Percentiles rank a stretch among this genome's conserved stretches.
These are phyloP conservation scores for Trichophyton verrucosum DNA, from an alignment of 2,329 filamentous ascomycete genomes.

Conservation along the genomic window DNA sequence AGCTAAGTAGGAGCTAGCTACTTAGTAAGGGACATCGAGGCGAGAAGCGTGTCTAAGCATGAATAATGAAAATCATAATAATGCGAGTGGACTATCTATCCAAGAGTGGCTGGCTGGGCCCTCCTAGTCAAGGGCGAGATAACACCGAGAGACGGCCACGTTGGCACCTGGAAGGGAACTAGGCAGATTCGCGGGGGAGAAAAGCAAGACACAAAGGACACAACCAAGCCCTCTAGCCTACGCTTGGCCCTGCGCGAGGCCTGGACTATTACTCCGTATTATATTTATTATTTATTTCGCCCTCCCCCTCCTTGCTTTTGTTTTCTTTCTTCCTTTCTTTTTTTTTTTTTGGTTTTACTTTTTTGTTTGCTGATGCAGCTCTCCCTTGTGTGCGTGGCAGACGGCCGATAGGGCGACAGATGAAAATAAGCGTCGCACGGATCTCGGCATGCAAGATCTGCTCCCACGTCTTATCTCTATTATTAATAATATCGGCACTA, in stretches of 20 bases:
- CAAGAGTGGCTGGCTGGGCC: no score
- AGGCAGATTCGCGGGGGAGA: neutral
- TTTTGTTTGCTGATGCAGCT: neutral
- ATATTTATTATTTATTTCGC: neutral
- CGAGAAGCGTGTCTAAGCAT: no score
- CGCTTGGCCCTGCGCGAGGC: neutral
- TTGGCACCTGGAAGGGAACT: neutral
- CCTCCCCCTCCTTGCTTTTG: no score
- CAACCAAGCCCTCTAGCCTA: neutral
- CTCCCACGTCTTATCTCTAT: neutral
- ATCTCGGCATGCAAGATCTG: conserved; percentile 1
- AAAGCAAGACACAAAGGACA: neutral
- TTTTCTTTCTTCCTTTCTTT: no score
- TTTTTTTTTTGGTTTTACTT: no score
- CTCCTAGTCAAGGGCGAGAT: neutral
- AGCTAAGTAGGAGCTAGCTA: neutral
- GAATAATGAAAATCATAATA: no score
- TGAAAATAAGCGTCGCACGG: neutral
- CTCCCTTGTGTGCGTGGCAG: neutral
- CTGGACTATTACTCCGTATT: neutral
- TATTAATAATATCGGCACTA: no score
- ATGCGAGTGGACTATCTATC: no score
- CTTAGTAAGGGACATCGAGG: no score
- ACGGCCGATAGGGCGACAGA: neutral
- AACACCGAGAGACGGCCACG: neutral